These are phyloP conservation scores for Mycena olivaceomarginata DNA, from an alignment of 768 basidiomycete species.

Conservation along the genomic window DNA sequence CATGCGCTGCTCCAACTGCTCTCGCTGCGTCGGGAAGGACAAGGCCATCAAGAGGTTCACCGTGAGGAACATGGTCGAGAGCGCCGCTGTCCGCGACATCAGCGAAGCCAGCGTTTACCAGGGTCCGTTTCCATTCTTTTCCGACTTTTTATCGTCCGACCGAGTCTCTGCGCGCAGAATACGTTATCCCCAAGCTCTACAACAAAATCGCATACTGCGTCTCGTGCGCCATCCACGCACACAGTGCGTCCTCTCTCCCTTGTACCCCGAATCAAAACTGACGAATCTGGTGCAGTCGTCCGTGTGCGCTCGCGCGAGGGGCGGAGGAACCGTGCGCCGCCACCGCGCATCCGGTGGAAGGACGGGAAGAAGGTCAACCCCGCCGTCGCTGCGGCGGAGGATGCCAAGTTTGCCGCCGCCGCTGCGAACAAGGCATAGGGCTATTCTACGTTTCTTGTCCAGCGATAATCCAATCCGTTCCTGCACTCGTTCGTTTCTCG, in stretches of 20 bases:
- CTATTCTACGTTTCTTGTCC: not conserved
- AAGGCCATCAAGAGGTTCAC: constrained; percentile 99
- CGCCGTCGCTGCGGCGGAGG: constrained; percentile 95
- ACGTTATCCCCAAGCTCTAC: constrained; percentile 97
- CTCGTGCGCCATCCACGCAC: constrained; percentile 99
- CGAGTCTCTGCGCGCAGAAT: constrained; percentile 74
- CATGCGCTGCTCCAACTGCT: constrained; percentile 99
- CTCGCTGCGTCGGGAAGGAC: constrained; percentile 98
- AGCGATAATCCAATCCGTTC: not conserved
- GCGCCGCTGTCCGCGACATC: constrained; percentile 97
- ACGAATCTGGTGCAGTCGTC: constrained; percentile 81
- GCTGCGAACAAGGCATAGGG: constrained; percentile 47
- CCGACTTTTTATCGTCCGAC: not conserved
- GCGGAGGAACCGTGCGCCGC: constrained; percentile 97
- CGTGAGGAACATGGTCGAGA: constrained; percentile 99
- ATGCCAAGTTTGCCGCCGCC: constrained; percentile 79
- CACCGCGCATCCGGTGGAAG: constrained; percentile 96
- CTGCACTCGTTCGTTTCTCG: not conserved
- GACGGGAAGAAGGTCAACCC: constrained; percentile 98
- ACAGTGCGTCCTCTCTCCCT: constrained; percentile 78
- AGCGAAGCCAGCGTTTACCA: constrained; percentile 96
- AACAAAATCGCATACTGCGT: constrained; percentile 99
- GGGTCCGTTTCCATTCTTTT: constrained; percentile 69
- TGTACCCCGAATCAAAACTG: not conserved
- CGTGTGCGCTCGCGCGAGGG: constrained; percentile 98